Conservation (phyloP, 2,329 filamentous ascomycete genomes). For the Aureobasidium namibiae region DNA sequence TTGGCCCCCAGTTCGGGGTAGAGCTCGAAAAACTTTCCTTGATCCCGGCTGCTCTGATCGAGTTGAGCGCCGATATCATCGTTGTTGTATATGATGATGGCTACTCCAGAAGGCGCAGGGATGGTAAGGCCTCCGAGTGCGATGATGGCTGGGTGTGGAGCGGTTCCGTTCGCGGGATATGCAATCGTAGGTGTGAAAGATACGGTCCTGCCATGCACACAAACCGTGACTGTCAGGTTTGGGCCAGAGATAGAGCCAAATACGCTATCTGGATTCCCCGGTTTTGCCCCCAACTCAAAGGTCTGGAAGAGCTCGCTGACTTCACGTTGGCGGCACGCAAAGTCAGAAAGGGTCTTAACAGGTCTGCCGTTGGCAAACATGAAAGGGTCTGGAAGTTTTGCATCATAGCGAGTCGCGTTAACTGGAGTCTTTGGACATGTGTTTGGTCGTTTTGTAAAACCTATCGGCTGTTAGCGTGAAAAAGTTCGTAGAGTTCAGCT, state of each 20-base stretch:
- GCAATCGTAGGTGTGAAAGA: slow-evolving; percentile 30
- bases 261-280: slow-evolving; percentile 27
- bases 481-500: too few relatives aligned
- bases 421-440: neutral
- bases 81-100: slow-evolving; percentile 52
- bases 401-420: neutral
- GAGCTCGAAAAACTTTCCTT: slow-evolving; percentile 52
- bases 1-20: slow-evolving; percentile 49
- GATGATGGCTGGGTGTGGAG: slow-evolving; percentile 51
- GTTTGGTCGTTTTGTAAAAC: neutral
- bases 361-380: slow-evolving; percentile 29
- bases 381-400: slow-evolving; percentile 29
- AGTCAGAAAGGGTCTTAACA: slow-evolving; percentile 29
- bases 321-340: slow-evolving; percentile 30
- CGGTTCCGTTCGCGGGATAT: slow-evolving; percentile 34
- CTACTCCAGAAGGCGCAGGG: slow-evolving; percentile 47
- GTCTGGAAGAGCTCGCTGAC: slow-evolving; percentile 28
- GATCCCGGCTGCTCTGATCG: slow-evolving; percentile 39
- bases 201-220: slow-evolving; percentile 28
- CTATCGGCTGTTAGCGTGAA: neutral
- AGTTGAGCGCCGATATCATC: slow-evolving; percentile 48
- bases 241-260: slow-evolving; percentile 26
- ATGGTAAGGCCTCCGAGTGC: slow-evolving; percentile 48
- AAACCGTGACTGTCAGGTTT: slow-evolving; percentile 28
- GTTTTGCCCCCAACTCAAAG: slow-evolving; percentile 31